Conservation (phyloP, 2,329 filamentous ascomycete species). For the Camillea tinctor region DNA sequence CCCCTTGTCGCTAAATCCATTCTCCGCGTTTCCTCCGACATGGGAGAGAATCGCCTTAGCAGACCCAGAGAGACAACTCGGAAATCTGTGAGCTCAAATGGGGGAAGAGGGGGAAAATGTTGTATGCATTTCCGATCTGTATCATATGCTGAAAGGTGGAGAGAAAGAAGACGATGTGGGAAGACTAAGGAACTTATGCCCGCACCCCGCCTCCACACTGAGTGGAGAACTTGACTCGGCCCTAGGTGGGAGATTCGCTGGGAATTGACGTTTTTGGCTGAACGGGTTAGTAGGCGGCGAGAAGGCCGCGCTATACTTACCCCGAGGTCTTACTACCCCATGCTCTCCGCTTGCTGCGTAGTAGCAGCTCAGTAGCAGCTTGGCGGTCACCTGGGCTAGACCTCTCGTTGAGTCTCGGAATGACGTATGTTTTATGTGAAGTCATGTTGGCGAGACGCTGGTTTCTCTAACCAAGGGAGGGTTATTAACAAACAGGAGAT, state of each 20-base stretch:
- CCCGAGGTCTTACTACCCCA: neutral
- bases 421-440: neutral
- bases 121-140: neutral
- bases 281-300: slow-evolving; percentile 3
- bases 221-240: neutral
- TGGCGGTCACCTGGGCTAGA: neutral
- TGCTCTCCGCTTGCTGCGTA: neutral
- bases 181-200: neutral
- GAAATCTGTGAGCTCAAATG: neutral
- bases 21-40: neutral
- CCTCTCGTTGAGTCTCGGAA: neutral
- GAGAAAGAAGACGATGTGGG: too few species aligned
- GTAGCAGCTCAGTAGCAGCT: too few species aligned
- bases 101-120: too few species aligned
- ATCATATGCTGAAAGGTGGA: neutral
- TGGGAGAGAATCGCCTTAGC: neutral
- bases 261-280: slow-evolving; percentile 21
- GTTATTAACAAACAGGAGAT: neutral
- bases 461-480: neutral
- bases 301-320: neutral
- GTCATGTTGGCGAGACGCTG: neutral
- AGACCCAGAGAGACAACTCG: neutral
- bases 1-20: neutral
- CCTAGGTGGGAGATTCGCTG: slow-evolving; percentile 16
- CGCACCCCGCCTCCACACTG: neutral